phyloP scores from a whole-genome alignment of 2,329 filamentous ascomycete species.

The Aspergillus japonicus region DNA sequence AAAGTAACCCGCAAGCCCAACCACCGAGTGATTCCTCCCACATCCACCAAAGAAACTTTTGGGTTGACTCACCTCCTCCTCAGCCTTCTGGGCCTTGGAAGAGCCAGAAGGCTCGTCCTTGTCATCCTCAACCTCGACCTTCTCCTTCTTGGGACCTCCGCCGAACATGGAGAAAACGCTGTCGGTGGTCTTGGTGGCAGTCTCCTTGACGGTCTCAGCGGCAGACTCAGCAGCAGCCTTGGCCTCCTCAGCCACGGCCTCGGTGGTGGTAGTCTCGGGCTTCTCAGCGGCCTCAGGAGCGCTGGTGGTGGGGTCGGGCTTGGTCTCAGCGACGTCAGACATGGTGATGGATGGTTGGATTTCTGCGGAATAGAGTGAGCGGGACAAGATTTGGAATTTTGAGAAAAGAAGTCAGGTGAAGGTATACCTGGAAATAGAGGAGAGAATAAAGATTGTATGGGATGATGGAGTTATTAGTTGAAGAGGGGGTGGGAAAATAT shows the following conservation, averaged over 20 bases:
- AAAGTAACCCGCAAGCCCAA: not conserved
- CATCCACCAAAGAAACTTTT: slow-evolving; percentile 3
- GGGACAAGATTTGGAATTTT: not conserved
- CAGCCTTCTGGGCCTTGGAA: slow-evolving; percentile 72
- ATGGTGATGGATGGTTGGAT: slow-evolving; percentile 31
- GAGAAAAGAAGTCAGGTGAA: not conserved
- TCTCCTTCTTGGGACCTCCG: slow-evolving; percentile 94
- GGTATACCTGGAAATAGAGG: slow-evolving; percentile 12
- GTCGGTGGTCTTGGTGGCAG: slow-evolving; percentile 46
- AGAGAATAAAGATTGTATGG: slow-evolving; percentile 7
- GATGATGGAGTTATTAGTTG: slow-evolving; percentile 10
- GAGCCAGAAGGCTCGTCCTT: slow-evolving; percentile 85
- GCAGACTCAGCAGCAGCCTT: slow-evolving; percentile 31
- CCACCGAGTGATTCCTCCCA: not conserved
- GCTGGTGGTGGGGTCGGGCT: slow-evolving; percentile 44
- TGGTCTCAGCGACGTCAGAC: slow-evolving; percentile 45
- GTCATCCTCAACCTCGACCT: slow-evolving; percentile 71
- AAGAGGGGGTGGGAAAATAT: slow-evolving; percentile 23
- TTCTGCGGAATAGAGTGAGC: slow-evolving; percentile 13
- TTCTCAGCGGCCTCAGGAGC: slow-evolving; percentile 34
- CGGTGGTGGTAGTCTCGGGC: slow-evolving; percentile 34
- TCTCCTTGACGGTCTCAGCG: slow-evolving; percentile 37
- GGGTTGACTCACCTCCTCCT: slow-evolving; percentile 54
- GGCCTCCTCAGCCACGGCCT: slow-evolving; percentile 30
- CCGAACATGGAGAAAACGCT: slow-evolving; percentile 98